Evolutionary conservation across 306 rosid genomes (phyloP), one percentile per base, ranked within the genome.

Genomic region (Ormosia semicastrata): DNA sequence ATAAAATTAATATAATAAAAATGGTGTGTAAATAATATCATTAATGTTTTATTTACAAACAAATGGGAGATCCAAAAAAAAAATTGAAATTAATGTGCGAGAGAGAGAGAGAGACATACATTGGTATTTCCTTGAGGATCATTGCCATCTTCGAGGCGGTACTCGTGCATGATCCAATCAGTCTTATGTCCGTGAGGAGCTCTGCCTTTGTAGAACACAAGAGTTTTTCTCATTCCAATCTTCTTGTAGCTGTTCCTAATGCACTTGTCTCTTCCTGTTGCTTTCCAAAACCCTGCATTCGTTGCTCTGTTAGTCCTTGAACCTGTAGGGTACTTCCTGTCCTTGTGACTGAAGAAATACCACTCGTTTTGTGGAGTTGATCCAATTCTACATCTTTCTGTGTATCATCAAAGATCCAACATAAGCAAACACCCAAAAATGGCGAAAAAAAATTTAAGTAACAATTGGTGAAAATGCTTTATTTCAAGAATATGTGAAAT

Each of bases 151-250:
- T 95, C 99, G 1, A 95, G 94, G 15, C 99, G 94, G 15, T 91
- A 95, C 71, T 95, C 99, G 12, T 95, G 99, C 99, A 95, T 95
- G 80, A 95, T 95, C 99, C 99, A 95, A 41, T 95, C 98, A 17
- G 93, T 89, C 83, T 95, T 95, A 15, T 93, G 99, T 50, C 99
- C 99, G 30, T 93, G 99, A 30, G 99, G 98, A 57, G 98, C 99
- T 85, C 99, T 84, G 1, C 99, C 99, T 75, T 92, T 87, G 83
- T 95, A 95, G 80, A 95, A 95, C 1, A 95, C 99, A 8, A 95
- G 93, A 11, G 99, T 95, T 68, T 95, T 95, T 47, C 99, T 84
- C 99, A 95, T 93, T 1, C 99, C 99, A 49, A 95, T 95, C 87
- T 92, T 90, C 89, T 90, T 92, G 75, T 78, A 90, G 34, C 72